Evolutionary conservation across 2,329 filamentous ascomycete species (phyloP).

Genomic region (Botryotinia globosa): DNA sequence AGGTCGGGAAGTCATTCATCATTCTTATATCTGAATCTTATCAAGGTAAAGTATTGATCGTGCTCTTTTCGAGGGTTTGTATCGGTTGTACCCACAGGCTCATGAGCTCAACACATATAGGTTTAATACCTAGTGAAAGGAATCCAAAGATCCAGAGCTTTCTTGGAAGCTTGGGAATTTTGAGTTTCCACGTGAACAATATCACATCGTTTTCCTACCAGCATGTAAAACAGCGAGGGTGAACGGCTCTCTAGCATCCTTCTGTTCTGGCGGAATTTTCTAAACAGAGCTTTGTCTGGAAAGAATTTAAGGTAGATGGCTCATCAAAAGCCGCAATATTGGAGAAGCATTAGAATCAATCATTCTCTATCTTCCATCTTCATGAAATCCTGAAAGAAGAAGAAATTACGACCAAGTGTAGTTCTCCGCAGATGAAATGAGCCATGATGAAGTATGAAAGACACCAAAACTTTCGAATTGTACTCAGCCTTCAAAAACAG

Average conservation of each 20-base stretch:
- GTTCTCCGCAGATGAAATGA: too few species aligned
- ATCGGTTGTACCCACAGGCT: background rate
- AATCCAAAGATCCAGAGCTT: background rate
- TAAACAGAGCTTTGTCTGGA: too few species aligned
- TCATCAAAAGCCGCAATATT: too few species aligned
- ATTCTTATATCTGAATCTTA: background rate
- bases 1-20: background rate
- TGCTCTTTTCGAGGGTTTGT: background rate
- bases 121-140: background rate
- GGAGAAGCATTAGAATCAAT: too few species aligned
- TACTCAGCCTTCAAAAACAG: accelerated
- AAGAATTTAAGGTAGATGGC: too few species aligned
- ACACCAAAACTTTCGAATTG: background rate
- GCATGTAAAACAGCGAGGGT: background rate
- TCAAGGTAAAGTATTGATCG: background rate
- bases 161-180: background rate
- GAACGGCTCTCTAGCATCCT: too few species aligned
- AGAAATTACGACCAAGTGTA: too few species aligned
- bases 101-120: background rate
- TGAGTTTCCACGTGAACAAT: accelerated
- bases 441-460: too few species aligned
- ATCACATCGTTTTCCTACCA: background rate
- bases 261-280: too few species aligned
- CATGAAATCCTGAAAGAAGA: too few species aligned
- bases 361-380: too few species aligned